Evolutionary conservation across 257 asterid species (phyloP), one percentile per base, ranked within the genome.

Genomic region (Henckelia pumila): DNA sequence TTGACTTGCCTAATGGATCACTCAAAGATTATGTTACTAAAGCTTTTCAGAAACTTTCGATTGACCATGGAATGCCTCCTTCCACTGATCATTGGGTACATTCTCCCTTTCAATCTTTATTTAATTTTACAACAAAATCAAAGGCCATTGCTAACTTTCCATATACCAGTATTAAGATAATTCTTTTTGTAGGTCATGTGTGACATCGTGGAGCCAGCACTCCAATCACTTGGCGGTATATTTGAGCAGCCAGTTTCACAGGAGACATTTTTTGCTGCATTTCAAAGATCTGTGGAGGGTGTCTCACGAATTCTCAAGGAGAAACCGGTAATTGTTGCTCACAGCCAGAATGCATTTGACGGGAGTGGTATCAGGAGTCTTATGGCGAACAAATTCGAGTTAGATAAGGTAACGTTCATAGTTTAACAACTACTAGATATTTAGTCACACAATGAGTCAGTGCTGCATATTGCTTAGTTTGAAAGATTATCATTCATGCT

Each of bases 1-100:
- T 90, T 14, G 74, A 79, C 44, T 37, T 50, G 8, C 77, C 87
- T 10, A 73, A 75, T 62, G 94, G 86, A 35, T 85, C 89, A 62
- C 86, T 88, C 56, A 86, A 74, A 64, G 89, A 83, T 70, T 76
- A 79, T 74, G 70, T 85, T 56, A 37, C 78, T 64, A 85, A 80
- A 83, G 93, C 89, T 28, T 82, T 91, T 26, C 86, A 85, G 82
- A 91, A 88, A 66, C 97, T 94, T 19, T 79, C 95, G 0, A 95
- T 94, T 20, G 96, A 88, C 19, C 89, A 88, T 13, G 99, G 99
- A 44, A 82, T 94, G 89, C 99, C 99, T 69, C 97, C 99, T 17
- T 88, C 95, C 63, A 72, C 91, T 5, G 99, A 94, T 76, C 81
- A 91, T 67, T 94, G 97, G 97, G 97, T 94, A 82, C 60, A 56